phyloP scores from a whole-genome alignment of 2,329 filamentous ascomycete species.

The Hypomyces rosellus region DNA sequence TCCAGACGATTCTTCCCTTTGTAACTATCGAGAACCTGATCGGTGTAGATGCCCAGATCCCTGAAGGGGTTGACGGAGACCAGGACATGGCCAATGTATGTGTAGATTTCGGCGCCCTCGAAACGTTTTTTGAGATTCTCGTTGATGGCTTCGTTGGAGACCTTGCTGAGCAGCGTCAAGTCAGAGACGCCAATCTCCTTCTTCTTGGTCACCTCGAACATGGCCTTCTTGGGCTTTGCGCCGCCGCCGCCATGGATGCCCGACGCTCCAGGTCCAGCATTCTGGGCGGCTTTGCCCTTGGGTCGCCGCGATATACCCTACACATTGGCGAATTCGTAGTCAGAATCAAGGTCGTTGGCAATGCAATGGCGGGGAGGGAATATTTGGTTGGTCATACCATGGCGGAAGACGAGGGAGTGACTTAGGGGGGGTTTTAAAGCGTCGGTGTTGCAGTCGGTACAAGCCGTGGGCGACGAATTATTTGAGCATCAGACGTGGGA shows the following conservation, averaged over 20 bases:
- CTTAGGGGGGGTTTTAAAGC: constrained; percentile 11
- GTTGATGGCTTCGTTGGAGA: constrained; percentile 98
- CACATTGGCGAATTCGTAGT: constrained; percentile 12
- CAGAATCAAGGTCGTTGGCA: constrained; percentile 5
- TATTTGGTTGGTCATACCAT: no score
- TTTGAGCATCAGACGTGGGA: constrained; percentile 21
- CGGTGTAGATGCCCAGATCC: constrained; percentile 96
- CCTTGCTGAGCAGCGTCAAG: constrained; percentile 94
- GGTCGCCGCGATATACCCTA: constrained; percentile 36
- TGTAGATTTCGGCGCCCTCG: constrained; percentile 96
- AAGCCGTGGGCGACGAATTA: constrained; percentile 14
- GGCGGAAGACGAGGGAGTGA: constrained; percentile 15
- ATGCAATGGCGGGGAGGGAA: no score
- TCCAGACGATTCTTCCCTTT: constrained; percentile 95
- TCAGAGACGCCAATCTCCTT: constrained; percentile 99
- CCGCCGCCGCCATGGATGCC: constrained; percentile 28
- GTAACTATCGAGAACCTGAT: constrained; percentile 87
- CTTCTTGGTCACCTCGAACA: constrained; percentile 95
- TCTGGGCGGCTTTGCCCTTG: constrained; percentile 32
- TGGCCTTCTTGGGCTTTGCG: constrained; percentile 84
- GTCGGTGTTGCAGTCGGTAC: neutral
- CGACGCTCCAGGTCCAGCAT: constrained; percentile 34
- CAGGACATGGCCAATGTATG: constrained; percentile 98
- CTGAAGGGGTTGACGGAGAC: constrained; percentile 98
- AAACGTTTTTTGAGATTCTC: constrained; percentile 98